Percentiles rank a stretch among this genome's conserved stretches.
Evolutionary conservation across 257 asterid genomes (phyloP).

Genomic region (Ajuga chamaepitys): DNA sequence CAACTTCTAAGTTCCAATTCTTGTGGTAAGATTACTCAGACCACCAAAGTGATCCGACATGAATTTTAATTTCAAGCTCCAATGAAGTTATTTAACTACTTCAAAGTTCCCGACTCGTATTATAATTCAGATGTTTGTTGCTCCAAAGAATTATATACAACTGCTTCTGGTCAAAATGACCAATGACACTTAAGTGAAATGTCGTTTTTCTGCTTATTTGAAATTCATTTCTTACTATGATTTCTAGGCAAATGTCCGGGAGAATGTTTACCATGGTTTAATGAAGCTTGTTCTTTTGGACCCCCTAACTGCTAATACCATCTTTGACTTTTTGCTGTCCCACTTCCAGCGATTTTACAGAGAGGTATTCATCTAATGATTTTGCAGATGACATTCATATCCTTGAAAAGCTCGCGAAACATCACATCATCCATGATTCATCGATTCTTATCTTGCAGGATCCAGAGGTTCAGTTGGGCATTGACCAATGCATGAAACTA

Average conservation of each 20-base stretch:
- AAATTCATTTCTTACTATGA: neutral
- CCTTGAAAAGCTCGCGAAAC: neutral
- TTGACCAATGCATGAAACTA: conserved; percentile 50
- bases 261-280: conserved; percentile 57
- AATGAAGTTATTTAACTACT: neutral
- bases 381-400: neutral
- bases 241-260: conserved; percentile 63
- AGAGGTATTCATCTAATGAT: conserved; percentile 41
- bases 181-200: neutral
- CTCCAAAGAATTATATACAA: neutral
- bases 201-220: neutral
- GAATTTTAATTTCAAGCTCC: neutral
- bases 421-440: neutral
- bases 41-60: neutral
- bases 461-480: conserved; percentile 41
- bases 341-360: conserved; percentile 67
- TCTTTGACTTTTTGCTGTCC: conserved; percentile 62
- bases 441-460: conserved; percentile 34
- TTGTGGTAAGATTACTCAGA: neutral
- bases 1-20: neutral
- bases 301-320: conserved; percentile 45
- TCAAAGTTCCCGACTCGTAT: neutral
- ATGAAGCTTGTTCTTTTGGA: conserved; percentile 77
- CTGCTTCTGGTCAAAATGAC: neutral
- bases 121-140: neutral